Percentiles rank a stretch among this genome's conserved stretches.
These are phyloP conservation scores for Pleurotus sapidus DNA, from an alignment of 768 basidiomycete genomes.

Conservation along the genomic window DNA sequence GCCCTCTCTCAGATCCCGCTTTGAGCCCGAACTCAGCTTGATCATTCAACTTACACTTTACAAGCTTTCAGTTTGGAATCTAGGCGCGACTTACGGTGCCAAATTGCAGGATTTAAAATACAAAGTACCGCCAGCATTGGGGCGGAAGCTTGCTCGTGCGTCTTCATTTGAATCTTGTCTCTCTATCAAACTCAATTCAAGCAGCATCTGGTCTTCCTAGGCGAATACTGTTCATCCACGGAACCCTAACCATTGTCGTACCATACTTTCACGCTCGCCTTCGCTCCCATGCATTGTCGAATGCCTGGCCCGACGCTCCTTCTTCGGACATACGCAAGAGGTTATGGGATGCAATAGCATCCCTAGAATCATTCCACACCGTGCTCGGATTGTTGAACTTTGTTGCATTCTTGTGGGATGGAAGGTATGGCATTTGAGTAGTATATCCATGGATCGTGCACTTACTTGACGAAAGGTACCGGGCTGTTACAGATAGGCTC, in stretches of 20 bases:
- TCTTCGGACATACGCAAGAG: conserved; percentile 70
- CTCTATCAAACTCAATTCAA: conserved; percentile 9
- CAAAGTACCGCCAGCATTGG: conserved; percentile 23
- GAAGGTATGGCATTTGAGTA: conserved; percentile 52
- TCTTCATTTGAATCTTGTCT: conserved; percentile 16
- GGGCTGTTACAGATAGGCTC: conserved; percentile 78
- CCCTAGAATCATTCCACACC: conserved; percentile 65
- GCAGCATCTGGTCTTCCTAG: conserved; percentile 67
- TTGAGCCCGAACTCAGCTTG: conserved; percentile 74
- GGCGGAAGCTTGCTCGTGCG: conserved; percentile 31
- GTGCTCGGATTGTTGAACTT: conserved; percentile 72
- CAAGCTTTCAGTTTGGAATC: conserved; percentile 81
- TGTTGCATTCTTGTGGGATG: conserved; percentile 80
- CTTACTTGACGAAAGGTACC: conserved; percentile 54
- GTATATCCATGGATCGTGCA: neutral
- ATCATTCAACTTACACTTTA: conserved; percentile 72
- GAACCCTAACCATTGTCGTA: conserved; percentile 65
- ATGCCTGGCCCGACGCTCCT: conserved; percentile 90
- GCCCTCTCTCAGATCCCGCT: conserved; percentile 55
- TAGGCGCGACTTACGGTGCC: conserved; percentile 79
- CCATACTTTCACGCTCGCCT: conserved; percentile 81
- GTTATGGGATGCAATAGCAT: conserved; percentile 67
- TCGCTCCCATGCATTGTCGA: conserved; percentile 71
- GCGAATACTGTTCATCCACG: conserved; percentile 61
- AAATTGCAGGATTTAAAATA: conserved; percentile 79